A percentile compares a stretch with the other conserved stretches of the same genome.
phyloP scores from a whole-genome alignment of 2,329 filamentous ascomycete species.

The Podosphaera xanthii region DNA sequence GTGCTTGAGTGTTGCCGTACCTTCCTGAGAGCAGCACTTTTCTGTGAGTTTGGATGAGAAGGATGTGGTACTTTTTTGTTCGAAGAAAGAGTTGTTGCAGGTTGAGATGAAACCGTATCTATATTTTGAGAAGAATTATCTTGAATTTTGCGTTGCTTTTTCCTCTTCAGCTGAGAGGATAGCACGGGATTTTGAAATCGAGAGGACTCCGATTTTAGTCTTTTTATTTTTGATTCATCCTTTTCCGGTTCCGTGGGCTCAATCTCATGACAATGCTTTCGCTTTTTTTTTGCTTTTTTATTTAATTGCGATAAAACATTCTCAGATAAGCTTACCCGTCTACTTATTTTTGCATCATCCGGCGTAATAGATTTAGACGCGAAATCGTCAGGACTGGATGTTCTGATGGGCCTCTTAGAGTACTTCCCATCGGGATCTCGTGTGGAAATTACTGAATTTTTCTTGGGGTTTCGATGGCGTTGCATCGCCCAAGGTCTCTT shows the following conservation, averaged over 20 bases:
- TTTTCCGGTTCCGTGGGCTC: background rate
- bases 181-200: background rate
- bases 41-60: background rate
- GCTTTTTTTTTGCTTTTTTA: background rate
- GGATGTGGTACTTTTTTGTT: background rate
- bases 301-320: background rate
- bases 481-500: background rate
- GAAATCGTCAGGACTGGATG: background rate
- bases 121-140: constrained; percentile 4
- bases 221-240: background rate
- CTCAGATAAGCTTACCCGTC: background rate
- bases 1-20: background rate
- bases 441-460: background rate
- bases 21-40: no score
- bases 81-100: constrained; percentile 4
- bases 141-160: constrained; percentile 1
- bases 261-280: background rate
- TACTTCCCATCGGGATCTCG: background rate
- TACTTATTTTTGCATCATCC: background rate
- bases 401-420: background rate
- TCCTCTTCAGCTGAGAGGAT: background rate
- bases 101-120: constrained; percentile 9
- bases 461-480: background rate
- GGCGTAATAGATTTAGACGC: background rate
- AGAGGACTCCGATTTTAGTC: background rate